Percentiles rank a stretch among this genome's conserved stretches.
Evolutionary conservation across 2,329 filamentous ascomycete species (phyloP).

Genomic region (Bipolaris sorokiniana): DNA sequence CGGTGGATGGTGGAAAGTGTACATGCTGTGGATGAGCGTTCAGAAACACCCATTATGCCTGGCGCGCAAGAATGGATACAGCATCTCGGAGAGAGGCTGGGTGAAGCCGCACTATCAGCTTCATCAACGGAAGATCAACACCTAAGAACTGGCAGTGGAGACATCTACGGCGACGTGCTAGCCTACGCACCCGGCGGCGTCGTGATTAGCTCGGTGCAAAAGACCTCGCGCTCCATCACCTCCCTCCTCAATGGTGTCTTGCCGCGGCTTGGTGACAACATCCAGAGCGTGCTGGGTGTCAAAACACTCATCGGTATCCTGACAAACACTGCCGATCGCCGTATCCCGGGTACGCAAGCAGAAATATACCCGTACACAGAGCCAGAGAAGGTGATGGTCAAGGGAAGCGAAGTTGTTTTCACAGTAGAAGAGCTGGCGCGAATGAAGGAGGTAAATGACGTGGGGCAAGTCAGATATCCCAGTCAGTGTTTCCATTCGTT

Average conservation of each 20-base stretch:
- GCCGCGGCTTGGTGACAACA: slow-evolving; percentile 37
- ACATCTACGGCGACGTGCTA: slow-evolving; percentile 41
- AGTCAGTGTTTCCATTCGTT: slow-evolving; percentile 39
- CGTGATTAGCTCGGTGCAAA: slow-evolving; percentile 24
- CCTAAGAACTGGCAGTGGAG: slow-evolving; percentile 37
- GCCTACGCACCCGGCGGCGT: slow-evolving; percentile 39
- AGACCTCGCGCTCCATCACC: slow-evolving; percentile 18
- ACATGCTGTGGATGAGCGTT: slow-evolving; percentile 17
- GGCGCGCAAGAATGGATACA: slow-evolving; percentile 21
- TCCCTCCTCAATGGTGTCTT: slow-evolving; percentile 28
- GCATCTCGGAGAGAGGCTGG: slow-evolving; percentile 21
- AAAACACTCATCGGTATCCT: slow-evolving; percentile 38
- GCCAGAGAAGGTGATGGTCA: slow-evolving; percentile 18
- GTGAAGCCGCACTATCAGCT: background rate
- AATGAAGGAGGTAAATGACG: slow-evolving; percentile 27
- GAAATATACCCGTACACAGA: slow-evolving; percentile 35
- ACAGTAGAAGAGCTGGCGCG: slow-evolving; percentile 24
- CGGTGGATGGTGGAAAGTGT: slow-evolving; percentile 40
- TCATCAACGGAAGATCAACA: background rate
- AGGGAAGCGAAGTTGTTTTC: slow-evolving; percentile 13
- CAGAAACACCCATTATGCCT: slow-evolving; percentile 25
- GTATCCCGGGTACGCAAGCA: slow-evolving; percentile 37
- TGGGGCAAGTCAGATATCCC: slow-evolving; percentile 34
- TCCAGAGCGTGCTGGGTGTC: slow-evolving; percentile 36
- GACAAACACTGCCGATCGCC: slow-evolving; percentile 40